A percentile compares a stretch with the other conserved stretches of the same genome.
Conservation (phyloP, 2,329 filamentous ascomycete species). For the Colletotrichum sp. region DNA sequence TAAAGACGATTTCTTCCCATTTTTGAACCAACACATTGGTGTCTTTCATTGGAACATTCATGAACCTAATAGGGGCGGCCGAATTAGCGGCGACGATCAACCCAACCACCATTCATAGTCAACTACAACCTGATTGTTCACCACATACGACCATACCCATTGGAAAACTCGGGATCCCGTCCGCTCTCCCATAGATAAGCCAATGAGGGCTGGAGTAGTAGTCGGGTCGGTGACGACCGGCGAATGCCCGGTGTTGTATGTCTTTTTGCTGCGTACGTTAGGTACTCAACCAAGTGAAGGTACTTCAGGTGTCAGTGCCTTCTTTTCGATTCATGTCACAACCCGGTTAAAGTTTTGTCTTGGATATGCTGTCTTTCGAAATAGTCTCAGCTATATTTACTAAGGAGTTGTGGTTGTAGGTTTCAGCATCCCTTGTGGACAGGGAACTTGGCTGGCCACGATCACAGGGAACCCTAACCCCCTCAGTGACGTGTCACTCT, state of each 20-base stretch:
- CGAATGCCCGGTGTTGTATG: not conserved
- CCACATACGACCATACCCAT: not conserved
- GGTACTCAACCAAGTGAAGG: not conserved
- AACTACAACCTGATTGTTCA: accelerated
- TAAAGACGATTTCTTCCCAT: no score
- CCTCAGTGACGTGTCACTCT: not conserved
- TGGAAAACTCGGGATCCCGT: not conserved
- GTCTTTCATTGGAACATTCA: not conserved
- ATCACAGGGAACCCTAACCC: not conserved
- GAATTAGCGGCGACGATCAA: not conserved
- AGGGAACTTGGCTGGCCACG: not conserved
- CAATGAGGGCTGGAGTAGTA: no score
- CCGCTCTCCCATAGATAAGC: not conserved
- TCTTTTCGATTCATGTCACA: not conserved
- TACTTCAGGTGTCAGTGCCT: not conserved
- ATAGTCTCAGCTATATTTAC: not conserved
- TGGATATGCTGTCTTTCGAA: not conserved
- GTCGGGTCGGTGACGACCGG: no score
- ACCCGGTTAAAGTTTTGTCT: not conserved
- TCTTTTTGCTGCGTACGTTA: not conserved
- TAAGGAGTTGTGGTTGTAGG: not conserved
- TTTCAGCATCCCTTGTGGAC: not conserved
- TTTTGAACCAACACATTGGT: not conserved
- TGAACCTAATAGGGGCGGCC: not conserved
- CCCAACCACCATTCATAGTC: not conserved